Evolutionary conservation across 192 early-diverging fungal genomes (phyloP), one percentile per base, ranked within the genome.

Genomic region (Backusella circina): DNA sequence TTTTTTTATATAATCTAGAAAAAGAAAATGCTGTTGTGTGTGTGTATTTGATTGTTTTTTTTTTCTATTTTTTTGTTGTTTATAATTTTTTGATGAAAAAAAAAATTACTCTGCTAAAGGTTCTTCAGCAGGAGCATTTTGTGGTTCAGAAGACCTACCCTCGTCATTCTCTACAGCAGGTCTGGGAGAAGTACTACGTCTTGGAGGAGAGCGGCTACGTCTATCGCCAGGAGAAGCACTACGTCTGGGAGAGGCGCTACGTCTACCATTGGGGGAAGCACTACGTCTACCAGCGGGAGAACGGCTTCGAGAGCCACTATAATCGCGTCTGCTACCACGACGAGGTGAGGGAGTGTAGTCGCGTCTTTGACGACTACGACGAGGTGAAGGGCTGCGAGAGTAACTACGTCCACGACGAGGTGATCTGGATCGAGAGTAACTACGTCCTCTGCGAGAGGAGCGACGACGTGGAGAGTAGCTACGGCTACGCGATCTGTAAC

Each of bases 401-500:
- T 28, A 65, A 18, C 50, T 54, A n/a, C 50, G 50, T 8, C 50
- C 50, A 54, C 50, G 39, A 13, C 15, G 39, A 41, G 39, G 39
- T 15, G 39, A 41, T 41, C 39, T 16, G 57, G n/a, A 61, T 61
- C 57, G 5, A 10, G 21, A 26, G 26, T 61, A 61, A 28, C 21
- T 26, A 23, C 21, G 26, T 61, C 57, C 21, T 26, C 57, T 21
- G 26, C 57, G 64, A 31, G 64, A 33, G 21, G 64, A 65, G 30
- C 31, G 50, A 54, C 50, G 50, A 9, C 50, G 50, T 54, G 50
- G 50, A 1, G 50, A 54, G 21, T 0, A 21, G 5, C 50, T 54
- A 54, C 50, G 64, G 31, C 64, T 65, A 65, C 64, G 64, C 26
- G 64, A 65, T 65, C 64, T 65, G 28, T 65, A 15, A 18, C 64